Base-by-base conservation (phyloP, 2,329 filamentous ascomycete genomes). In the Penicillium sp. region DNA sequence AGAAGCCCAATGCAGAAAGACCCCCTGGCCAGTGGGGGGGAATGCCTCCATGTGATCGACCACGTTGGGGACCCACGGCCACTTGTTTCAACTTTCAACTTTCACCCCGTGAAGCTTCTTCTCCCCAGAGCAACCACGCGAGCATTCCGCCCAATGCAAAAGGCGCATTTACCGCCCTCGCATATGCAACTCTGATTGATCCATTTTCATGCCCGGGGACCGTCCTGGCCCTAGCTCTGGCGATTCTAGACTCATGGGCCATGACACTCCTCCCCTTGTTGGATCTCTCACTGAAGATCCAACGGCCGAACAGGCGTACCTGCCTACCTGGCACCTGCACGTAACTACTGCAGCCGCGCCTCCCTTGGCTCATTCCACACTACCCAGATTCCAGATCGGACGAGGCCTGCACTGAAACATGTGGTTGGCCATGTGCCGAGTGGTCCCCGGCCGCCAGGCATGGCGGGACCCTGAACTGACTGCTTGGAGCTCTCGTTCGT, bases 61-160 rank as follows among this genome's bases (percentile, higher is more conserved):
- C 65, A 68, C 66, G 66, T 67, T 68, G 54, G 56, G 54, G 56
- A 53, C 56, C 65, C 63, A 58, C 62, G 62, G 61, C n/a, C n/a
- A 17, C 42, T 39, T n/a, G 25, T 28, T 3, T 20, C 10, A 5
- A 35, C 14, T 60, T 63, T 65, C 25, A 28, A 28, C 25, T 67
- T 68, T 66, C 65, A 67, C 35, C 35, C 45, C 45, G n/a, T 14
- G 49, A 55, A 57, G 55, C 45, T 49, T 53, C 22, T 35, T 11
- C 28, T n/a, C 38, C 12, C 41, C 31, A 54, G 17, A 17, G 17
- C 43, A 48, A 31, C 63, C 65, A 66, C 60, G 63, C 66, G 63
- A 66, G 57, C 57, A 62, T 61, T 38, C 58, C 43, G 45, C 54
- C 31, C 20, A 42, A 61, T 57, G 59, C 31, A 31, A 31, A 10